A percentile compares a stretch with the other conserved stretches of the same genome.
Evolutionary conservation across 2,329 filamentous ascomycete species (phyloP).

Genomic region (Rachicladosporium sp.): DNA sequence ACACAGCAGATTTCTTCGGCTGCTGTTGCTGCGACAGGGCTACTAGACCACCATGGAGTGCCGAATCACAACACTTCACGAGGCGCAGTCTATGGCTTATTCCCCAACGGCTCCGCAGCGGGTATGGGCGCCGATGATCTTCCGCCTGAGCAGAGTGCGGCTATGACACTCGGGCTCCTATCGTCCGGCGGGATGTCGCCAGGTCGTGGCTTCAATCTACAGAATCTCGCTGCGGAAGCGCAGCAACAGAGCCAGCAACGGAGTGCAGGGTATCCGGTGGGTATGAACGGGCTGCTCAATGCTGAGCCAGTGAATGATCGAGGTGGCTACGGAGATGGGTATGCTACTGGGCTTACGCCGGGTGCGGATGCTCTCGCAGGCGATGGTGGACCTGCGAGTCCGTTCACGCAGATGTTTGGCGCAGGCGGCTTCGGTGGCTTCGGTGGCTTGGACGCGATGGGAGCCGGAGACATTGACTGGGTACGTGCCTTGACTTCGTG

Average conservation of each 20-base stretch:
- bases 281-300: conserved; percentile 24
- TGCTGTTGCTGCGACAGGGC: background rate
- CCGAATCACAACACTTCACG: too few species aligned
- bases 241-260: conserved; percentile 1
- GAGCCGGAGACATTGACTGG: conserved; percentile 35
- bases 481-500: conserved; percentile 32
- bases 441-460: conserved; percentile 39
- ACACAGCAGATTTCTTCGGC: conserved; percentile 2
- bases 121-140: conserved; percentile 39
- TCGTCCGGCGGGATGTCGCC: conserved; percentile 50
- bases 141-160: conserved; percentile 49
- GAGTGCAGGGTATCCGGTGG: conserved; percentile 17
- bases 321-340: conserved; percentile 24
- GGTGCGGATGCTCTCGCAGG: conserved; percentile 28
- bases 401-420: conserved; percentile 23
- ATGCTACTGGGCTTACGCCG: conserved; percentile 36
- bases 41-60: too few species aligned
- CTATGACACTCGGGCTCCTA: conserved; percentile 57
- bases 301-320: conserved; percentile 17
- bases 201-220: conserved; percentile 20
- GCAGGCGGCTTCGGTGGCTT: conserved; percentile 34
- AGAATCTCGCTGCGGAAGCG: conserved; percentile 13
- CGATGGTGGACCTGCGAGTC: conserved; percentile 17
- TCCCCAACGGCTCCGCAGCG: conserved; percentile 18
- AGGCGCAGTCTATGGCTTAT: conserved; percentile 15